phyloP scores from a whole-genome alignment of 148 eudicot species.

The Rhododendron williamsianum region DNA sequence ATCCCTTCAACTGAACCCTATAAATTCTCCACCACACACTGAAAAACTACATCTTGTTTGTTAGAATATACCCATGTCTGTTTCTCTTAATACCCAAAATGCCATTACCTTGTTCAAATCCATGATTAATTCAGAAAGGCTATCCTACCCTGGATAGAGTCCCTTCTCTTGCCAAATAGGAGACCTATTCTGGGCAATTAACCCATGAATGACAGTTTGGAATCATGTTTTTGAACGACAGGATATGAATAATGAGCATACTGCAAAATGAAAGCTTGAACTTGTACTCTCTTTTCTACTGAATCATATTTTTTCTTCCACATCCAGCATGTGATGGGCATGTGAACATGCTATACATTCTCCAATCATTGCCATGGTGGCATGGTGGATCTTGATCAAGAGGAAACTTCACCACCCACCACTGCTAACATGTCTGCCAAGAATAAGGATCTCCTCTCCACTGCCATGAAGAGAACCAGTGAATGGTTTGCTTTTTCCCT shows the following conservation, averaged over 20 bases:
- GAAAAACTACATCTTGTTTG: constrained; percentile 8
- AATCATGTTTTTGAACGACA: not conserved
- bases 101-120: not conserved
- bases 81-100: not conserved
- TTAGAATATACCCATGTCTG: not conserved
- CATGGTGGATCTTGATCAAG: constrained; percentile 47
- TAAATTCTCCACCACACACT: constrained; percentile 30
- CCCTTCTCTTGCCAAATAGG: not conserved
- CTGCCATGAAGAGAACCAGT: constrained; percentile 83
- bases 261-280: not conserved
- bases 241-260: not conserved
- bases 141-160: not conserved
- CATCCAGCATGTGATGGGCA: constrained; percentile 7
- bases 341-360: constrained; percentile 12
- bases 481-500: constrained; percentile 57
- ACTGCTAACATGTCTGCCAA: constrained; percentile 41
- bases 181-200: not conserved
- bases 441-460: constrained; percentile 62
- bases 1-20: constrained; percentile 4
- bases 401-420: constrained; percentile 26
- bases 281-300: not conserved
- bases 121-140: not conserved
- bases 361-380: constrained; percentile 38
- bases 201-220: not conserved
- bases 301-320: not conserved